Evolutionary conservation across 208 protist species (phyloP).

Genomic region (Wallacemonas collosoma): DNA sequence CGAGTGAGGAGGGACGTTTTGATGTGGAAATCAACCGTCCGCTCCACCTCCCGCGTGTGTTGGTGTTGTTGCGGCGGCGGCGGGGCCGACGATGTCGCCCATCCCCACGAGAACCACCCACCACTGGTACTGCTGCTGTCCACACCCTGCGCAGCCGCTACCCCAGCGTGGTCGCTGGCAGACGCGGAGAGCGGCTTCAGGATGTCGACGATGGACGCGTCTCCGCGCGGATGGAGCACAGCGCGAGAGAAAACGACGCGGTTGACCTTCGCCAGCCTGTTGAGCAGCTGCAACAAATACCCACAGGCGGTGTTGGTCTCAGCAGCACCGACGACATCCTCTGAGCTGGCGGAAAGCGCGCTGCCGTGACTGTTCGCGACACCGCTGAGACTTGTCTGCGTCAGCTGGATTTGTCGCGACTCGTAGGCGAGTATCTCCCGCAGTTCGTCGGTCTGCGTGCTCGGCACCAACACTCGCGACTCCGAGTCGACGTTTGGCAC

Average conservation of each 20-base stretch:
- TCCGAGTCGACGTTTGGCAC: background rate
- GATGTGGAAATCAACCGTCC: slow-evolving; percentile 64
- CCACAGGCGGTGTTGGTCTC: slow-evolving; percentile 83
- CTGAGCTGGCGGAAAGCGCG: background rate
- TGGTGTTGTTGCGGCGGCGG: background rate
- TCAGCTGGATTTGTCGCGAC: background rate
- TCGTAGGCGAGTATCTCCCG: background rate
- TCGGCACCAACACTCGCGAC: background rate
- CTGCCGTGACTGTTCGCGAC: background rate
- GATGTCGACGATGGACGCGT: slow-evolving; percentile 49
- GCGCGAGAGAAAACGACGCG: slow-evolving; percentile 35
- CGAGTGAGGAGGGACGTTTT: slow-evolving; percentile 66
- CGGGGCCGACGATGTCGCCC: background rate
- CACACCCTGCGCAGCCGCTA: no score
- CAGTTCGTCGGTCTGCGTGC: slow-evolving; percentile 1
- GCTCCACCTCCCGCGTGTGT: slow-evolving; percentile 13
- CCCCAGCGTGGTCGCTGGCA: background rate
- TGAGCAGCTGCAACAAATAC: slow-evolving; percentile 52
- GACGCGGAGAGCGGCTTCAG: slow-evolving; percentile 18
- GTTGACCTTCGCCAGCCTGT: slow-evolving; percentile 45
- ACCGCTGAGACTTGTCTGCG: background rate
- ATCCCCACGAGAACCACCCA: slow-evolving; percentile 10
- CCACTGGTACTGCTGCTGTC: slow-evolving; percentile 2
- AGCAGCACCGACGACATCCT: slow-evolving; percentile 28
- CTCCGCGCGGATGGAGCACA: slow-evolving; percentile 51